phyloP scores from a whole-genome alignment of 352 stramenopile genomes.

The Phytophthora europaea region DNA sequence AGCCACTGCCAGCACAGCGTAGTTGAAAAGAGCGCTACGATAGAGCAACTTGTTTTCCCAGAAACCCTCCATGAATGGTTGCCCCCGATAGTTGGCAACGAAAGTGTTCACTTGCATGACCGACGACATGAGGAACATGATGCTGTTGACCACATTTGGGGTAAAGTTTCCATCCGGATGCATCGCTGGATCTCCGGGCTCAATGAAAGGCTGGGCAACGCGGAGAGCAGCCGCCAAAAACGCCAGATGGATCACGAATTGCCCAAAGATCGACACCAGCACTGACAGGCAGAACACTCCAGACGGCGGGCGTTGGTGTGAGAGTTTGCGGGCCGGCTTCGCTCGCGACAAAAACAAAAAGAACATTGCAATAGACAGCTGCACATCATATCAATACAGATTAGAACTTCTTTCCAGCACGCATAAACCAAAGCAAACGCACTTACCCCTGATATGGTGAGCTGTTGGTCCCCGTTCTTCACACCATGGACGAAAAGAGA shows the following conservation, averaged over 20 bases:
- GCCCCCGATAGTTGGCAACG: slow-evolving; percentile 98
- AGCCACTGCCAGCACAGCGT: slow-evolving; percentile 88
- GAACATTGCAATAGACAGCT: slow-evolving; percentile 86
- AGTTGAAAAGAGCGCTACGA: slow-evolving; percentile 84
- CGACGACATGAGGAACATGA: slow-evolving; percentile 98
- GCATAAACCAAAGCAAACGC: not conserved
- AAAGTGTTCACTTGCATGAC: slow-evolving; percentile 97
- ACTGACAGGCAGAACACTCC: slow-evolving; percentile 96
- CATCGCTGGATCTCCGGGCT: slow-evolving; percentile 80
- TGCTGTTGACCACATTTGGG: slow-evolving; percentile 98
- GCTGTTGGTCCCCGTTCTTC: slow-evolving; percentile 98
- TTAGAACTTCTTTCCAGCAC: slow-evolving; percentile 73
- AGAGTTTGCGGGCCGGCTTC: slow-evolving; percentile 96
- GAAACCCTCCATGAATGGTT: slow-evolving; percentile 99
- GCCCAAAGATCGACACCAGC: slow-evolving; percentile 94
- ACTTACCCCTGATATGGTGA: slow-evolving; percentile 67
- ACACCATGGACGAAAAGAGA: slow-evolving; percentile 98
- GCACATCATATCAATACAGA: slow-evolving; percentile 44
- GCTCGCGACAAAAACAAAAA: slow-evolving; percentile 65
- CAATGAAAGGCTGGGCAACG: slow-evolving; percentile 91
- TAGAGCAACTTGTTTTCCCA: slow-evolving; percentile 96
- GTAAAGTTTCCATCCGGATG: slow-evolving; percentile 94
- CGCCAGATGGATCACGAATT: slow-evolving; percentile 97
- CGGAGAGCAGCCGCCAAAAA: slow-evolving; percentile 93
- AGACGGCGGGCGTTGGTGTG: slow-evolving; percentile 90